phyloP scores from a whole-genome alignment of 495 filamentous ascomycete species.

The Pyrenula aspistea region DNA sequence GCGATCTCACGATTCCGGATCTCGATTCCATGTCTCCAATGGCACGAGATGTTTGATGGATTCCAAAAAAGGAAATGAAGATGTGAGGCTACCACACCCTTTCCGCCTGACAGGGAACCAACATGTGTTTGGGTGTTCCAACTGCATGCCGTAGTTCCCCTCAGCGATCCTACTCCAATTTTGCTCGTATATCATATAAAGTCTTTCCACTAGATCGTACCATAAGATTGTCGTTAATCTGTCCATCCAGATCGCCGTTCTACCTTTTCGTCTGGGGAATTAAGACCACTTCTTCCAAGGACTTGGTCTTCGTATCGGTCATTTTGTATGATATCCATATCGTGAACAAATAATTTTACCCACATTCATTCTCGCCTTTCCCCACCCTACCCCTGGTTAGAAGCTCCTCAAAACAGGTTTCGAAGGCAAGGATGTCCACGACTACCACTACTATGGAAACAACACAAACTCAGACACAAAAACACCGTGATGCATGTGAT shows the following conservation, averaged over 20 bases:
- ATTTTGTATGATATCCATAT: too few species aligned
- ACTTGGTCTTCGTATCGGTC: too few species aligned
- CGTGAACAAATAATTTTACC: too few species aligned
- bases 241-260: too few species aligned
- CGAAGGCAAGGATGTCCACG: too few species aligned
- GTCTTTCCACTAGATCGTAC: too few species aligned
- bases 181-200: background rate
- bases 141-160: background rate
- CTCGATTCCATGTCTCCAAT: background rate
- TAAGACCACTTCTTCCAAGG: too few species aligned
- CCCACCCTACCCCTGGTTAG: too few species aligned
- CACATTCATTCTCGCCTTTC: too few species aligned
- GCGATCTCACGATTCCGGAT: background rate
- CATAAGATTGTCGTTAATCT: too few species aligned
- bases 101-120: background rate
- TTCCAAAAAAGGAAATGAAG: background rate
- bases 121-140: background rate
- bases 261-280: too few species aligned
- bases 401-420: too few species aligned
- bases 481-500: background rate
- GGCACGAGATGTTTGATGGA: background rate
- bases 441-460: background rate
- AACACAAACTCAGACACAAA: background rate
- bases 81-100: background rate
- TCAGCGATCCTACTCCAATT: background rate